Evolutionary conservation across 1,139 yeast genomes (phyloP).

Genomic region (Geotrichum europaeum): DNA sequence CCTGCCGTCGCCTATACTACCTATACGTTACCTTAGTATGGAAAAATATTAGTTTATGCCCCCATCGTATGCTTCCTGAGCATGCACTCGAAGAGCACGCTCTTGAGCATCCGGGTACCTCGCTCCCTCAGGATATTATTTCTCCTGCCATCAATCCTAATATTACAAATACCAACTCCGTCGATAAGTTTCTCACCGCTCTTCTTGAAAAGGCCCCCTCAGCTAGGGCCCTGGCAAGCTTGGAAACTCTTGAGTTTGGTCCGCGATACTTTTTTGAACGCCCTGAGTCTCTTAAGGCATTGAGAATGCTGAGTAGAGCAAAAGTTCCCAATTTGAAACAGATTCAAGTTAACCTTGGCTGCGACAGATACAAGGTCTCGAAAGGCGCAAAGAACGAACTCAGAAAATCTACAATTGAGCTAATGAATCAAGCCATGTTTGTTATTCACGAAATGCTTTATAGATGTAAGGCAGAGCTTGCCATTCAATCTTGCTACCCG

Average conservation of each 20-base stretch:
- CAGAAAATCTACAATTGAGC: conserved; percentile 4
- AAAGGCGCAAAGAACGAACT: conserved; percentile 13
- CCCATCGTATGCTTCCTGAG: conserved; percentile 15
- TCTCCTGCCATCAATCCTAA: conserved; percentile 16
- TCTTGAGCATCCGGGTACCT: conserved; percentile 16
- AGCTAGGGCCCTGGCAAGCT: conserved; percentile 12
- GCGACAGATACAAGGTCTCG: conserved; percentile 16
- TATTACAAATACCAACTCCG: conserved; percentile 8
- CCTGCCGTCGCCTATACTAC: conserved; percentile 12
- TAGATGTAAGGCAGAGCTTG: conserved; percentile 15
- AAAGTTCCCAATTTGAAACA: conserved; percentile 14
- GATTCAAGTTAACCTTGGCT: conserved; percentile 15
- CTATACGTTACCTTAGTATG: conserved; percentile 14
- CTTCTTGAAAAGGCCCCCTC: conserved; percentile 13
- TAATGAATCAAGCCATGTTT: conserved; percentile 16
- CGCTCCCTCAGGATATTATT: conserved; percentile 16
- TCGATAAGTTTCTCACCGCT: conserved; percentile 9
- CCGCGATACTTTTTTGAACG: conserved; percentile 16
- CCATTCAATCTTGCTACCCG: conserved; percentile 16
- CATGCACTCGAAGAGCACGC: conserved; percentile 17
- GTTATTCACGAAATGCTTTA: conserved; percentile 14
- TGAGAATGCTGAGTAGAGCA: conserved; percentile 14
- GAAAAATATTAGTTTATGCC: conserved; percentile 14
- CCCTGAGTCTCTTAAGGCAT: conserved; percentile 13
- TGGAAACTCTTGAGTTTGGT: conserved; percentile 15